phyloP scores from a whole-genome alignment of 495 filamentous ascomycete species.

The Penicillium tannophilum region DNA sequence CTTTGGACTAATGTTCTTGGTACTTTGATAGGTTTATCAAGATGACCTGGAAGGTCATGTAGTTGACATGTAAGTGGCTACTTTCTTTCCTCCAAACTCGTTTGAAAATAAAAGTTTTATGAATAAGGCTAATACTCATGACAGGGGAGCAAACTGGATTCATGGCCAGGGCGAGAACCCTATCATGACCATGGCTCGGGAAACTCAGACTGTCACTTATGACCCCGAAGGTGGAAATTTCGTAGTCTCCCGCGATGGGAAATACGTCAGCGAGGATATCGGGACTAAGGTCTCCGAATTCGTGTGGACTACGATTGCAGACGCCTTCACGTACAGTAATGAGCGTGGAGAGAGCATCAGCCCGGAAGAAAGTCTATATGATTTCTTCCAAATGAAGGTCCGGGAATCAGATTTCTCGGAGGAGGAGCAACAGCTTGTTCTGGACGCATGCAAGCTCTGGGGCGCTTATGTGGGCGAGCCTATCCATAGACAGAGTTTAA shows the following conservation, averaged over 20 bases:
- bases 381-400: constrained; percentile 73
- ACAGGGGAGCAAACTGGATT: constrained; percentile 91
- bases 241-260: constrained; percentile 66
- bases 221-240: constrained; percentile 55
- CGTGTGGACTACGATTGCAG: constrained; percentile 77
- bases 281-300: constrained; percentile 57
- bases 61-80: constrained; percentile 48
- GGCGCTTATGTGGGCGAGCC: constrained; percentile 84
- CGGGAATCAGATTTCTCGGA: constrained; percentile 53
- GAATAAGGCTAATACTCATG: constrained; percentile 12
- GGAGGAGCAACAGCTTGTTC: constrained; percentile 53
- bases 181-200: constrained; percentile 73
- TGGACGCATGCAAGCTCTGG: constrained; percentile 77
- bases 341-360: constrained; percentile 64
- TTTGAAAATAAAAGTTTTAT: not conserved
- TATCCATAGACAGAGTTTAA: constrained; percentile 78
- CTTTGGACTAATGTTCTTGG: not conserved
- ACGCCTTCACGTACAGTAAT: constrained; percentile 82
- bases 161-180: constrained; percentile 87
- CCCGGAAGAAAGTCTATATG: constrained; percentile 65
- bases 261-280: constrained; percentile 52
- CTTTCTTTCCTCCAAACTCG: not conserved
- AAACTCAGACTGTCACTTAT: constrained; percentile 63
- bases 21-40: constrained; percentile 40
- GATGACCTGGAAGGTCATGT: constrained; percentile 39